Evolutionary conservation across 2,329 filamentous ascomycete species (phyloP).

Genomic region (Dothidotthia symphoricarpi): DNA sequence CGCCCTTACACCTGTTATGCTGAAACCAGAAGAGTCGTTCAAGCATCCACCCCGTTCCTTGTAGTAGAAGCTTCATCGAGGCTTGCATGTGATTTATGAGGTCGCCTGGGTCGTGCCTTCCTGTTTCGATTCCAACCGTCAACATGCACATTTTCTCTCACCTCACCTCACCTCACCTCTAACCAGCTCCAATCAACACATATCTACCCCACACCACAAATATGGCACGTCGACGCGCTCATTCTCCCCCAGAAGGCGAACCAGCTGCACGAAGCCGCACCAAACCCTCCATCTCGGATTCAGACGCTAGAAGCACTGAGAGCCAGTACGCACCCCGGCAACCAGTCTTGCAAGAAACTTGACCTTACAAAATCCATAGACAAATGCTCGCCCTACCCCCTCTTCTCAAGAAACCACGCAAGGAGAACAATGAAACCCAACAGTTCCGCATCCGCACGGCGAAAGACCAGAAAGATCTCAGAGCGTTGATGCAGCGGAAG

Average conservation of each 20-base stretch:
- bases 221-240: slow-evolving; percentile 18
- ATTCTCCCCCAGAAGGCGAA: neutral
- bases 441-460: slow-evolving; percentile 21
- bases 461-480: slow-evolving; percentile 16
- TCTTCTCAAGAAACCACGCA: slow-evolving; percentile 20
- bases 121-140: no score
- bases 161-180: no score
- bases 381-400: slow-evolving; percentile 19
- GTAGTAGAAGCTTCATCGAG: no score
- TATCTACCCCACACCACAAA: no score
- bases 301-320: slow-evolving; percentile 17
- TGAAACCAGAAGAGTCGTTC: no score
- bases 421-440: slow-evolving; percentile 21
- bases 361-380: slow-evolving; percentile 12
- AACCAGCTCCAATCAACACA: no score
- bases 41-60: no score
- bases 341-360: neutral
- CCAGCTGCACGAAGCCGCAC: slow-evolving; percentile 1
- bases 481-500: slow-evolving; percentile 17
- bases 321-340: slow-evolving; percentile 23
- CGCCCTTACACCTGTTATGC: no score
- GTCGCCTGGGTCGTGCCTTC: no score
- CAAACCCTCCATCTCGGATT: neutral
- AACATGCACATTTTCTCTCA: no score
- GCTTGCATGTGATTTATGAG: no score